Evolutionary conservation across 2,329 filamentous ascomycete species (phyloP), one percentile per base, ranked within the genome.

Genomic region (Bipolaris zeicola): DNA sequence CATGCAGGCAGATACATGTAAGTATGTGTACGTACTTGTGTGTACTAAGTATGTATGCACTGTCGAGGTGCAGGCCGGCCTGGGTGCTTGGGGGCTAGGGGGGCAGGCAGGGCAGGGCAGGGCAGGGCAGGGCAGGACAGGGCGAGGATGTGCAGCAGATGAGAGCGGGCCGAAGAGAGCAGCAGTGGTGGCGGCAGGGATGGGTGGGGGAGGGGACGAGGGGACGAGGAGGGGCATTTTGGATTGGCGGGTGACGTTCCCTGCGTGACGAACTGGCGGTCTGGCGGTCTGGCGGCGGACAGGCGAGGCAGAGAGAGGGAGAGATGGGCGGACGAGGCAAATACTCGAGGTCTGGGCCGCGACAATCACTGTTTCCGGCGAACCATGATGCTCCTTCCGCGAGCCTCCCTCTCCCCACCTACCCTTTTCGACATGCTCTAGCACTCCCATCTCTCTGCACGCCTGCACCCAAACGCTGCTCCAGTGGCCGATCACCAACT

Each of bases 181-280:
- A 34, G 45, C 37, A 48, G 39, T 24, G 36, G 34, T 26, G 22
- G 33, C 22, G n/a, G 39, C 31, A 28, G 50, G 43, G 49, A 24
- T 52, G 8, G 5, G 34, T 42, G 39, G 34, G 34, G 36, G 45
- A 24, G 34, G 34, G 38, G 24, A 26, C 24, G 36, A 24, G 22
- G 22, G 22, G 22, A 26, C 24, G 45, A 16, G 26, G 39, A 24
- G 31, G 16, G 20, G 11, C 18, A 7, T n/a, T 41, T 42, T n/a
- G 33, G 18, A 52, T 37, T 52, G 53, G 53, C 53, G 53, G 53
- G 42, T 56, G 53, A 45, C 28, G 24, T 55, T 37, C 26, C 39
- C 49, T 39, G 39, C 36, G 49, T 48, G 50, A 53, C 43, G 46
- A 53, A 57, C 38, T 57, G 54, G 53, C 54, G 54, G 50, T 53